Percentiles rank a stretch among this genome's conserved stretches.
Conservation (phyloP, 2,329 filamentous ascomycete species). For the Huntiella savannae region DNA sequence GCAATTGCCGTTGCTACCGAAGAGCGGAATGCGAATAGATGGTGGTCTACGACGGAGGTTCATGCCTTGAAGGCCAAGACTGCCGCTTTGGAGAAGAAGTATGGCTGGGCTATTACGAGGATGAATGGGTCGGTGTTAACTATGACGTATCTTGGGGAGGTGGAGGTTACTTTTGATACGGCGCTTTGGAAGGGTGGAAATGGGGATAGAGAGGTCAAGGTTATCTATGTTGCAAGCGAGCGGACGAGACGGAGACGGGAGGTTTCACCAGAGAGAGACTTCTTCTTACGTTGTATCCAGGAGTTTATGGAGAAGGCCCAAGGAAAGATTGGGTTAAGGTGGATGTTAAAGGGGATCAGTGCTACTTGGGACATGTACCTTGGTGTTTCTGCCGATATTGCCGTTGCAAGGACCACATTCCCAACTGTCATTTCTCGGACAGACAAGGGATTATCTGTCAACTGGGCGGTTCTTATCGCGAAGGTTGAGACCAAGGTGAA, state of each 20-base stretch:
- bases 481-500: slow-evolving; percentile 51
- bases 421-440: slow-evolving; percentile 33
- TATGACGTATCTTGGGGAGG: slow-evolving; percentile 52
- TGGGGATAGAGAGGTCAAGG: slow-evolving; percentile 39
- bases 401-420: slow-evolving; percentile 41
- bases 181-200: slow-evolving; percentile 33
- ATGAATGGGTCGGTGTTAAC: slow-evolving; percentile 44
- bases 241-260: slow-evolving; percentile 33
- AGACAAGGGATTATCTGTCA: slow-evolving; percentile 36
- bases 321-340: slow-evolving; percentile 28
- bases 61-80: slow-evolving; percentile 55
- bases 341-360: slow-evolving; percentile 40
- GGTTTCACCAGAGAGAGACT: slow-evolving; percentile 47
- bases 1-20: slow-evolving; percentile 72
- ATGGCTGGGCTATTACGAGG: slow-evolving; percentile 55
- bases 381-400: slow-evolving; percentile 39
- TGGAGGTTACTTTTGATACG: slow-evolving; percentile 55
- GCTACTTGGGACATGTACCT: slow-evolving; percentile 47
- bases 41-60: slow-evolving; percentile 74
- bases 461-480: slow-evolving; percentile 40
- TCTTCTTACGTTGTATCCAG: slow-evolving; percentile 55
- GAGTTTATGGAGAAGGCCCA: slow-evolving; percentile 42
- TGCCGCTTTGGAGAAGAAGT: slow-evolving; percentile 41
- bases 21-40: slow-evolving; percentile 69
- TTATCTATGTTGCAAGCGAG: slow-evolving; percentile 48